A percentile compares a stretch with the other conserved stretches of the same genome.
phyloP scores from a whole-genome alignment of 2,329 filamentous ascomycete genomes.

The Fusarium burgessii region DNA sequence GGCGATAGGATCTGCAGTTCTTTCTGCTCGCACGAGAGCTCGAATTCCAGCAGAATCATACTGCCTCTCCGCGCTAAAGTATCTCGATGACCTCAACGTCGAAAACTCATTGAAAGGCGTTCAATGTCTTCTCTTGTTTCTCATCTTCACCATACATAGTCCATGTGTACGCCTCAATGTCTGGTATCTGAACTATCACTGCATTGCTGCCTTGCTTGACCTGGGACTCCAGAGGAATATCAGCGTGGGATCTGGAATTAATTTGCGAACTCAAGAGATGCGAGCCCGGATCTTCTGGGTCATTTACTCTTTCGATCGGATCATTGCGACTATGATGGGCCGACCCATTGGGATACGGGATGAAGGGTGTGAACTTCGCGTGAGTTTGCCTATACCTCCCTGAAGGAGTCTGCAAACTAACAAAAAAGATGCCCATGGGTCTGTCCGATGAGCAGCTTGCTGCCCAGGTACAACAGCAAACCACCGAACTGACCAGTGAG shows the following conservation, averaged over 20 bases:
- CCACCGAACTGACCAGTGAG: background rate
- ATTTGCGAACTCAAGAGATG: conserved; percentile 64
- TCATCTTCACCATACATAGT: conserved; percentile 64
- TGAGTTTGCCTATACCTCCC: conserved; percentile 38
- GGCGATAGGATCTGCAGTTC: conserved; percentile 60
- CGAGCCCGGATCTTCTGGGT: conserved; percentile 68
- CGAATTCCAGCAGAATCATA: conserved; percentile 62
- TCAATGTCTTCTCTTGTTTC: conserved; percentile 60
- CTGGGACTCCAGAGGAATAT: conserved; percentile 64
- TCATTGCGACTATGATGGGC: conserved; percentile 67
- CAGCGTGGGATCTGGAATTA: conserved; percentile 56
- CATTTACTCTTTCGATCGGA: conserved; percentile 63
- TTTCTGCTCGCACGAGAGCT: conserved; percentile 57
- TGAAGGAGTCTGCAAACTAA: conserved; percentile 19
- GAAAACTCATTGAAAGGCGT: conserved; percentile 62
- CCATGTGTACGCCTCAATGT: conserved; percentile 62
- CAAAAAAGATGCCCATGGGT: conserved; percentile 46
- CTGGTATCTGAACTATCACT: conserved; percentile 69
- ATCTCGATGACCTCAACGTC: conserved; percentile 59
- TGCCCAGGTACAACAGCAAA: background rate
- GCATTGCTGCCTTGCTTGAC: conserved; percentile 63
- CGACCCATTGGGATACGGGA: conserved; percentile 66
- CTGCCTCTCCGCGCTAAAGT: conserved; percentile 60
- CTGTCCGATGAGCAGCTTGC: conserved; percentile 40
- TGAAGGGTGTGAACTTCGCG: conserved; percentile 65